Base-by-base conservation (phyloP, 495 filamentous ascomycete genomes). In the Acidiella bohemica region DNA sequence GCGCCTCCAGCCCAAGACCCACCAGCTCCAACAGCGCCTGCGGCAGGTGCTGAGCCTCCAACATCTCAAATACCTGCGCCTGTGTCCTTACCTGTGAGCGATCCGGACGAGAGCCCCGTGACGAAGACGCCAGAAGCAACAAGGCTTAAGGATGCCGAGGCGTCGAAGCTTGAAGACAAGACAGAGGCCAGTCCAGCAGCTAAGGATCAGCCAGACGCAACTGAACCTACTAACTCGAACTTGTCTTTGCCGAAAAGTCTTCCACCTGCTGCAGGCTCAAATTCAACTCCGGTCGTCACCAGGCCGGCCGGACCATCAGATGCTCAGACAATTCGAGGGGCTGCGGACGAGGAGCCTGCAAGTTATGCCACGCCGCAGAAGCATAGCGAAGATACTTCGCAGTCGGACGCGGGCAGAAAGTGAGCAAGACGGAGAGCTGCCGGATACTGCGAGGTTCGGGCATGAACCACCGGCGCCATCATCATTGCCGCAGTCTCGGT, bases 41-140 rank as follows among this genome's bases (percentile, higher is more conserved):
- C 36, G 10, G 21, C 23, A 18, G 11, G 16, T 20, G 39, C 25
- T 2, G 13, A 11, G 3, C 20, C 25, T 5, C 33, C 22, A 13
- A 22, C 42, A 5, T 18, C 26, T 5, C 5, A 32, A 16, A 16
- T 12, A 4, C 25, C 25, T 7, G 25, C 6, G 12, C n/a, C 24
- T 19, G 33, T 19, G 19, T n/a, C n/a, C n/a, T n/a, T n/a, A n/a
- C 23, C 25, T 2, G 42, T 30, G 8, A 2, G 8, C 8, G 42
- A 44, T 29, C 42, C 42, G 9, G 42, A 44, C 21, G 42, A 44
- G 24, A 39, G 33, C 13, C 42, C 42, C n/a, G 42, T 34, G 11
- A 31, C 33, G 4, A 42, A 42, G 26, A 5, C 39, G 8, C 39
- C 39, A 10, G 39, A 42, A 18, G 17, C 39, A 11, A 8, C 39